Evolutionary conservation across 2,329 filamentous ascomycete genomes (phyloP), one percentile per base, ranked within the genome.

Genomic region (Aphanocladium album): DNA sequence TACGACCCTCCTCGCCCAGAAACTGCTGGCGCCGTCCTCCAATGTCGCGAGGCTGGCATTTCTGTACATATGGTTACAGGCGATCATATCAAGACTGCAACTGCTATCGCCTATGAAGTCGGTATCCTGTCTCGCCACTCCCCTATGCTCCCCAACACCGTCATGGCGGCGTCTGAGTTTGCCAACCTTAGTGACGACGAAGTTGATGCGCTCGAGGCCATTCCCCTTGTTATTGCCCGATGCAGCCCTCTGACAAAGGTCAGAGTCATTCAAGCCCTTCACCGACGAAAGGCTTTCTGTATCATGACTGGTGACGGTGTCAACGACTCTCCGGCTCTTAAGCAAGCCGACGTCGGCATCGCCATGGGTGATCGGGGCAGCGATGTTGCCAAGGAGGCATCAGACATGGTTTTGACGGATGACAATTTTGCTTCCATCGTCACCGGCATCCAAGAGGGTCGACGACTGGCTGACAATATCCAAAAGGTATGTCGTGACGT

Each of bases 351-450:
- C 67, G 87, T 91, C 17, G 88, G 88, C 67, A 90, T 91, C 65
- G 88, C 88, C 64, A 91, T 90, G 88, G 87, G 88, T 52, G 77
- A 85, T 64, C 80, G 85, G 46, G 88, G 88, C 17, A 88, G 84
- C 49, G 88, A 90, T 68, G 88, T 91, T 11, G 88, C 88, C 63
- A 90, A 90, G 68, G 87, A 95, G 73, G 91, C 91, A 2, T 89
- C 90, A 1, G 91, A 96, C 69, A 95, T 96, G 81, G 90, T 96
- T 39, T 78, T 96, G 45, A 92, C 90, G 0, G 90, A 95, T 70
- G 91, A 95, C 73, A 93, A 96, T 74, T 96, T 96, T 70, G 89
- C 91, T 12, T 91, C 88, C 30, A 90, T 90, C 60, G 81, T 90
- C 45, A 87, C 84, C n/a, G 87, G 85, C 37, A 86, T 90, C 50